Evolutionary conservation across 306 rosid species (phyloP).

Genomic region (Myrica gale): DNA sequence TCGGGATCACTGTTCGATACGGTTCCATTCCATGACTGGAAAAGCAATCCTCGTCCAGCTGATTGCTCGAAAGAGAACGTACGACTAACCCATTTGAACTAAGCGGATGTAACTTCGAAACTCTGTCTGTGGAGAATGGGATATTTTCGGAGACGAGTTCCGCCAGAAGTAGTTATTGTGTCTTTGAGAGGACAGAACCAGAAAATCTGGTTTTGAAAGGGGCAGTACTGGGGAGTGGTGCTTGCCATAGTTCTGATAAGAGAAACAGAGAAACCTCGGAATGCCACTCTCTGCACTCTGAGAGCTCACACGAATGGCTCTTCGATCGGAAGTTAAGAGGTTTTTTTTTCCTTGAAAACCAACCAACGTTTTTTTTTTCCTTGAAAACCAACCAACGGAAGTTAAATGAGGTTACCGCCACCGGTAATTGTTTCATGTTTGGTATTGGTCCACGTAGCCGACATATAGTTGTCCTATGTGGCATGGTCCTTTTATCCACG

Average conservation of each 20-base stretch:
- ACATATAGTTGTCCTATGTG: background rate
- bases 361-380: no score
- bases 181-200: constrained; percentile 7
- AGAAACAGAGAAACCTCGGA: background rate
- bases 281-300: background rate
- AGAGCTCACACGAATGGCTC: constrained; percentile 3
- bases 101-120: constrained; percentile 9
- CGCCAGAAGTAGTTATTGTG: constrained; percentile 8
- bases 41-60: constrained; percentile 24
- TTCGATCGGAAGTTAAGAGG: no score
- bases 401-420: background rate
- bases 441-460: background rate
- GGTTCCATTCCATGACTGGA: constrained; percentile 13
- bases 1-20: constrained; percentile 27
- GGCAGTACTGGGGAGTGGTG: constrained; percentile 26
- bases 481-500: background rate
- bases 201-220: constrained; percentile 24
- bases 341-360: no score
- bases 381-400: no score
- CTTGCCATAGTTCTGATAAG: constrained; percentile 28
- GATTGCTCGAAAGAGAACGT: constrained; percentile 39
- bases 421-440: constrained; percentile 8
- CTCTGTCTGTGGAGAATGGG: constrained; percentile 9
- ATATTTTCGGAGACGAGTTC: constrained; percentile 20
- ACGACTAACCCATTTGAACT: constrained; percentile 29